phyloP scores from a whole-genome alignment of 2,329 filamentous ascomycete genomes.

The Scedosporium minutisporum region DNA sequence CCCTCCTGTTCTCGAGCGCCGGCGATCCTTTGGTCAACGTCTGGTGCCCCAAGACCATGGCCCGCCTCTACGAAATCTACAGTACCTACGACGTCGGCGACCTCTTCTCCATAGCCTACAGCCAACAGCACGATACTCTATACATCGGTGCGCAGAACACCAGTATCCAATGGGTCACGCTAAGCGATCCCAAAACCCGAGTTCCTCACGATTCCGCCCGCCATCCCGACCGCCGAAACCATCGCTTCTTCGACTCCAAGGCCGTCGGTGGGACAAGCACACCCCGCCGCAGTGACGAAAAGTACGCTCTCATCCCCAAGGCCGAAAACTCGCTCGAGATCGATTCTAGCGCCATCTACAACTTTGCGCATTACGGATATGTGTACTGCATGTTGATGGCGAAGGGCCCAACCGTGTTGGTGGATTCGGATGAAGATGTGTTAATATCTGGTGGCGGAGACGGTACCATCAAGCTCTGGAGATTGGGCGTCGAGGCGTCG shows the following conservation, averaged over 20 bases:
- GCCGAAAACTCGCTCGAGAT: constrained; percentile 62
- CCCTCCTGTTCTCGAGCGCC: constrained; percentile 80
- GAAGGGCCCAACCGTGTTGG: constrained; percentile 54
- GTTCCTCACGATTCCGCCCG: constrained; percentile 53
- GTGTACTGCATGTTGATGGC: constrained; percentile 93
- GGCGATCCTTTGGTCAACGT: constrained; percentile 92
- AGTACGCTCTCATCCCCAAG: constrained; percentile 43
- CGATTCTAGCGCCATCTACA: constrained; percentile 65
- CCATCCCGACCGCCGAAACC: constrained; percentile 67
- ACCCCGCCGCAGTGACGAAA: constrained; percentile 57
- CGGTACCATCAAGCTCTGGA: constrained; percentile 92
- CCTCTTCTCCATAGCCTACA: constrained; percentile 91
- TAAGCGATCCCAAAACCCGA: constrained; percentile 53
- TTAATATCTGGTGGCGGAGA: constrained; percentile 88
- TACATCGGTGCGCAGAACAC: constrained; percentile 94
- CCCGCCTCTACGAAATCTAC: constrained; percentile 78
- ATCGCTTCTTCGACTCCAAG: constrained; percentile 87
- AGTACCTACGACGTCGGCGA: constrained; percentile 91
- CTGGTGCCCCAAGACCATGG: constrained; percentile 72
- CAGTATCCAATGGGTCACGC: constrained; percentile 83
- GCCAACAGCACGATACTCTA: constrained; percentile 64
- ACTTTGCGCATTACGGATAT: constrained; percentile 92
- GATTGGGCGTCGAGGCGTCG: constrained; percentile 31
- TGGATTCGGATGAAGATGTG: constrained; percentile 67
- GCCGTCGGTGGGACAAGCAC: constrained; percentile 75